Evolutionary conservation across 192 early-diverging fungal species (phyloP).

Genomic region (Coemansia sp.): DNA sequence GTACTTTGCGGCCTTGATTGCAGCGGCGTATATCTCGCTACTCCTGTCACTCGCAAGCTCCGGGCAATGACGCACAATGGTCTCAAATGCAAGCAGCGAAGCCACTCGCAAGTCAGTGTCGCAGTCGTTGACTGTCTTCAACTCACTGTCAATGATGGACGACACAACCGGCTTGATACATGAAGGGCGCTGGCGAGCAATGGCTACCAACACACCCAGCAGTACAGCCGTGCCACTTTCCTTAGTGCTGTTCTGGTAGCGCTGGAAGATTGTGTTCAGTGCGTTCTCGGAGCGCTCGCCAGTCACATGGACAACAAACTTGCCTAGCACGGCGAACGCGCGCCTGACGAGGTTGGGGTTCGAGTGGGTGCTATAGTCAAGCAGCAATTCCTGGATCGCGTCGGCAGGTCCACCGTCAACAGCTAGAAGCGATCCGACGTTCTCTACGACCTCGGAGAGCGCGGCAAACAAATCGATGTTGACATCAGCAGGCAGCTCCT

Average conservation of each 20-base stretch:
- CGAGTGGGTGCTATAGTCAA: slow-evolving; percentile 25
- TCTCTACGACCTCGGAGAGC: slow-evolving; percentile 29
- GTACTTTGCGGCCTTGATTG: slow-evolving; percentile 24
- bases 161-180: slow-evolving; percentile 23
- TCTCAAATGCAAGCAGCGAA: slow-evolving; percentile 41
- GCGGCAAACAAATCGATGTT: slow-evolving; percentile 39
- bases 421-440: slow-evolving; percentile 33
- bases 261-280: slow-evolving; percentile 35
- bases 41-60: slow-evolving; percentile 14
- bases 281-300: slow-evolving; percentile 39
- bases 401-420: slow-evolving; percentile 17
- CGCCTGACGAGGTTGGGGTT: slow-evolving; percentile 35
- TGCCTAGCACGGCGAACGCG: slow-evolving; percentile 42
- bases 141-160: slow-evolving; percentile 30
- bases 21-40: slow-evolving; percentile 30
- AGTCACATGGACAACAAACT: slow-evolving; percentile 41
- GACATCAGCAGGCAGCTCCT: slow-evolving; percentile 22
- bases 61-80: slow-evolving; percentile 29
- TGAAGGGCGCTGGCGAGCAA: slow-evolving; percentile 42
- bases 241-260: slow-evolving; percentile 27
- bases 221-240: slow-evolving; percentile 31
- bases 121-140: slow-evolving; percentile 25
- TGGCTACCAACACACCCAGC: slow-evolving; percentile 47
- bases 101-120: slow-evolving; percentile 40
- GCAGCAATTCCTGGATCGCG: slow-evolving; percentile 29